Base-by-base conservation (phyloP, 495 filamentous ascomycete species). In the Hypoxylon trugodes region DNA sequence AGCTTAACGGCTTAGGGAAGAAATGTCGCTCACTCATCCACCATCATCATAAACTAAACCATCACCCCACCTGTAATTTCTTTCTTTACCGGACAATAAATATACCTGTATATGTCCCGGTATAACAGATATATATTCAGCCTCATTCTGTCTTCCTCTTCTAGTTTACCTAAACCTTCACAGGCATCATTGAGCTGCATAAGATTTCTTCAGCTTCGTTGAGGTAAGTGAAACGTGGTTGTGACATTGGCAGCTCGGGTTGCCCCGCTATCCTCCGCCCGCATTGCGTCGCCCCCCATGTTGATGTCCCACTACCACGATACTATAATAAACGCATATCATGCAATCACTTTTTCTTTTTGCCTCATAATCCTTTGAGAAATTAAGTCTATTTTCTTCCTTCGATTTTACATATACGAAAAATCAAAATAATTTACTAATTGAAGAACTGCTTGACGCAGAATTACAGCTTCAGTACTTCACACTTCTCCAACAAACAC, bases 1-100 rank as follows among this genome's bases (percentile, higher is more conserved):
- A n/a, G n/a, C n/a, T n/a, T n/a, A n/a, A n/a, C n/a, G n/a, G n/a
- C n/a, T n/a, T n/a, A n/a, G n/a, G n/a, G n/a, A n/a, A n/a, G 15
- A 65, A 54, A 54, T 59, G 61, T 42, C 49, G 54, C 61, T 65
- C 61, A 59, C 46, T 65, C 54, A 59, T 65, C 61, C 48, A 40
- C 40, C 6, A 32, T 30, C n/a, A n/a, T n/a, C n/a, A 48, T 46
- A 25, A n/a, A 6, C 36, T 6, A 16, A 47, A 37, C 33, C 41
- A 36, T 43, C 48, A 54, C 49, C 41, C 26, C 22, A 2, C 13
- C 47, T 24, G n/a, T 35, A 12, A 15, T 26, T 30, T 4, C 22
- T 8, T 43, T 21, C 13, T 16, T n/a, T n/a, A n/a, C n/a, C 12
- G 18, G 37, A 32, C 18, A 51, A 30, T 48, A 50, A 24, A 30